Evolutionary conservation across 2,329 filamentous ascomycete genomes (phyloP).

Genomic region (Dothistroma pini): DNA sequence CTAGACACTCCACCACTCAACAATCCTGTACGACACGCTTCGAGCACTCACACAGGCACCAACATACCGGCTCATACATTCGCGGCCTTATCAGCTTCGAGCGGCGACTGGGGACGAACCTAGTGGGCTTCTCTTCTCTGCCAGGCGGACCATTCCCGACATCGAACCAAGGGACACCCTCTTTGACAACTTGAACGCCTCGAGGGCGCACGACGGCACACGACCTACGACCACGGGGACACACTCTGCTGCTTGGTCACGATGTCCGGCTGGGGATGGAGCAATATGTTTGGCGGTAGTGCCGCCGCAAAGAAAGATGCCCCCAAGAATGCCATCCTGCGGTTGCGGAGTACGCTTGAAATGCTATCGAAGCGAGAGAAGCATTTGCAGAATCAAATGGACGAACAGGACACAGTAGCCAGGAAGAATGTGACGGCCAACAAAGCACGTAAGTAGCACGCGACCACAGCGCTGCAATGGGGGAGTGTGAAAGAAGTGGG

Average conservation of each 20-base stretch:
- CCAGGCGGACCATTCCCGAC: background rate
- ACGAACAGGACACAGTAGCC: slow-evolving; percentile 84
- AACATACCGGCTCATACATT: background rate
- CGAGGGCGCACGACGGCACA: background rate
- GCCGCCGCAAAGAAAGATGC: slow-evolving; percentile 84
- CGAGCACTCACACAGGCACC: background rate
- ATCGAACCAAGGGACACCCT: background rate
- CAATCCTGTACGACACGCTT: background rate
- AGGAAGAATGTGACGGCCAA: slow-evolving; percentile 85
- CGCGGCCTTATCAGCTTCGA: background rate
- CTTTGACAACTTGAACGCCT: background rate
- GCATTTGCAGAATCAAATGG: slow-evolving; percentile 86
- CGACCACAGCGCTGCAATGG: slow-evolving; percentile 3
- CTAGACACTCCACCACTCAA: background rate
- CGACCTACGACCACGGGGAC: background rate
- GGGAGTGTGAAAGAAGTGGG: background rate
- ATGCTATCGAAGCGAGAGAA: slow-evolving; percentile 97
- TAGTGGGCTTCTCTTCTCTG: background rate
- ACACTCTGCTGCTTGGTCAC: slow-evolving; percentile 9
- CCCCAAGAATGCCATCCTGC: slow-evolving; percentile 94
- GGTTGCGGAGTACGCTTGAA: slow-evolving; percentile 81
- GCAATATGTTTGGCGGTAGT: slow-evolving; percentile 78
- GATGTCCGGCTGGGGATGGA: slow-evolving; percentile 50
- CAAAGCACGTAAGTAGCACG: slow-evolving; percentile 70
- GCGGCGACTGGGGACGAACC: background rate